A percentile compares a stretch with the other conserved stretches of the same genome.
Evolutionary conservation across 2,329 filamentous ascomycete species (phyloP).

Genomic region (Microcyclospora tardicrescens): DNA sequence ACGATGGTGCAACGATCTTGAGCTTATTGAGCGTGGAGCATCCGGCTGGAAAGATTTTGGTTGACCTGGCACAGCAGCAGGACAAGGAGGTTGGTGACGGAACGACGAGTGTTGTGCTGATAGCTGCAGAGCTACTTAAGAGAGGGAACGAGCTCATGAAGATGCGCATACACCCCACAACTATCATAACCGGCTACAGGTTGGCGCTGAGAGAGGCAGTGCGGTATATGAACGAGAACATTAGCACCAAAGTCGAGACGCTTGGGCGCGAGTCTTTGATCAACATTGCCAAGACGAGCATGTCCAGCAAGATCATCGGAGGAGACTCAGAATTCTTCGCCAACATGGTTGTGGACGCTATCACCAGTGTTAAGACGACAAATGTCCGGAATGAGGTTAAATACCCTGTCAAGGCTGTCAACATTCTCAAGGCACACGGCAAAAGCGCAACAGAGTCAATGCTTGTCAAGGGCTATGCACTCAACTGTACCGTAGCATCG

Average conservation of each 20-base stretch:
- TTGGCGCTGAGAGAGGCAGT: constrained; percentile 90
- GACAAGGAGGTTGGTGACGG: constrained; percentile 98
- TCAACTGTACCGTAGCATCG: constrained; percentile 97
- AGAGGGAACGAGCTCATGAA: constrained; percentile 97
- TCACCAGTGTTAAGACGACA: constrained; percentile 83
- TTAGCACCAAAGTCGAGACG: constrained; percentile 88
- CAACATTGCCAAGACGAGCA: constrained; percentile 95
- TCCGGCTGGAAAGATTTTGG: constrained; percentile 94
- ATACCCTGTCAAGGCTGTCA: constrained; percentile 98
- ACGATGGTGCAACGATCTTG: constrained; percentile 95
- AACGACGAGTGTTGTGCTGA: constrained; percentile 93
- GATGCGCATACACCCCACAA: constrained; percentile 98
- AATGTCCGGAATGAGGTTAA: constrained; percentile 86
- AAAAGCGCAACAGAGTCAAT: constrained; percentile 82
- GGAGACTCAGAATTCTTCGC: constrained; percentile 93
- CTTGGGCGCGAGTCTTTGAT: constrained; percentile 81
- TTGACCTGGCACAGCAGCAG: constrained; percentile 94
- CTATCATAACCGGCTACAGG: constrained; percentile 96
- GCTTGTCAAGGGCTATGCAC: constrained; percentile 86
- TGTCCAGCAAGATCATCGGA: constrained; percentile 99
- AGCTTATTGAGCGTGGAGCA: constrained; percentile 93
- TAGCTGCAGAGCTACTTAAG: constrained; percentile 86
- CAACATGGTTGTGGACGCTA: constrained; percentile 93
- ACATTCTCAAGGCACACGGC: constrained; percentile 95
- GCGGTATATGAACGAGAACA: constrained; percentile 98